A percentile compares a stretch with the other conserved stretches of the same genome.
Evolutionary conservation across 2,329 filamentous ascomycete genomes (phyloP).

Genomic region (Metarhizium guizhouense): DNA sequence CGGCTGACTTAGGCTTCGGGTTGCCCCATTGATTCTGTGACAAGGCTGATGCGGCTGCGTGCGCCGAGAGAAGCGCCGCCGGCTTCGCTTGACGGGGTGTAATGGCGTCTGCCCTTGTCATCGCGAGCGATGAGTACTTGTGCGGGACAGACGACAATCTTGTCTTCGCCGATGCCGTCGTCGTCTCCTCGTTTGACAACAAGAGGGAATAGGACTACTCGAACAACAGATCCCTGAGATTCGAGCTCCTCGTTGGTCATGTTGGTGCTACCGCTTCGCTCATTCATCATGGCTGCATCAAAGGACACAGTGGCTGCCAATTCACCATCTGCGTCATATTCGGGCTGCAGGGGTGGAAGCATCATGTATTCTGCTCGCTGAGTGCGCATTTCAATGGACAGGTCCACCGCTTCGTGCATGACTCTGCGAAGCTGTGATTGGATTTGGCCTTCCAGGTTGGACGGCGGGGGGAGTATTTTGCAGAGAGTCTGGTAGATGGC

Average conservation of each 20-base stretch:
- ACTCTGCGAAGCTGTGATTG: conserved; percentile 79
- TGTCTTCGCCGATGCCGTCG: conserved; percentile 76
- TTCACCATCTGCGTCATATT: conserved; percentile 90
- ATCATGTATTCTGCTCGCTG: conserved; percentile 98
- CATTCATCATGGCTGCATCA: conserved; percentile 91
- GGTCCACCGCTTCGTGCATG: conserved; percentile 76
- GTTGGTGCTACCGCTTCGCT: conserved; percentile 59
- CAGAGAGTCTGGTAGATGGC: conserved; percentile 74
- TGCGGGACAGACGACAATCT: conserved; percentile 90
- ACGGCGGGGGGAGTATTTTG: conserved; percentile 77
- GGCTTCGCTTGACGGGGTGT: conserved; percentile 42
- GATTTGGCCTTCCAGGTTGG: conserved; percentile 70
- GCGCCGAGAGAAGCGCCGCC: conserved; percentile 35
- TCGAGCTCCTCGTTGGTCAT: conserved; percentile 71
- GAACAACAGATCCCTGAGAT: conserved; percentile 65
- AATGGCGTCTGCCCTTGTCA: conserved; percentile 28
- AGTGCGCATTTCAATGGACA: conserved; percentile 94
- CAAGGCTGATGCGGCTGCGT: conserved; percentile 28
- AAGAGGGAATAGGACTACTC: conserved; percentile 88
- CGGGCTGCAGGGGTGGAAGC: conserved; percentile 87
- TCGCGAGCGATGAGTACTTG: conserved; percentile 73
- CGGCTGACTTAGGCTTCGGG: conserved; percentile 19
- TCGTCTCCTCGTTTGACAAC: conserved; percentile 96
- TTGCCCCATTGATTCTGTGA: conserved; percentile 23
- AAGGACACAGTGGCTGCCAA: conserved; percentile 81